phyloP scores from a whole-genome alignment of 768 basidiomycete genomes.

The Russula ochroleuca region DNA sequence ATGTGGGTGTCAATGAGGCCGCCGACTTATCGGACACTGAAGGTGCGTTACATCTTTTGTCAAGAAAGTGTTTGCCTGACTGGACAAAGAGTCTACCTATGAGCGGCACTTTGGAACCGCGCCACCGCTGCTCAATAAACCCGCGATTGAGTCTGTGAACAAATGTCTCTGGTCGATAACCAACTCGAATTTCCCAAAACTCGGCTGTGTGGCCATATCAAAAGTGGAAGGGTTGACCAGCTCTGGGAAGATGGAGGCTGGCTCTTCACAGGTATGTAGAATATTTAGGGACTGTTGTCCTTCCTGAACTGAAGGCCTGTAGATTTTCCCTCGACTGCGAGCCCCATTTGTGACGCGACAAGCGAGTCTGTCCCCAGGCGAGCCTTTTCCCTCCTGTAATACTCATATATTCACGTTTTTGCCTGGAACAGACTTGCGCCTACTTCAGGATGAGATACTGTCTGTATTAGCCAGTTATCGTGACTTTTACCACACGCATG shows the following conservation, averaged over 20 bases:
- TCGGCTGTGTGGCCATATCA: slow-evolving; percentile 54
- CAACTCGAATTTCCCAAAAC: slow-evolving; percentile 48
- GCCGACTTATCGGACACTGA: slow-evolving; percentile 22
- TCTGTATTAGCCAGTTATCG: slow-evolving; percentile 59
- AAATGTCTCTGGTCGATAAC: slow-evolving; percentile 52
- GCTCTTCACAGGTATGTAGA: slow-evolving; percentile 18
- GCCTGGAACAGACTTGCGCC: slow-evolving; percentile 41
- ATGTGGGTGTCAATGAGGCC: slow-evolving; percentile 14
- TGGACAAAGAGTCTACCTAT: slow-evolving; percentile 44
- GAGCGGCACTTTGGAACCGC: slow-evolving; percentile 70
- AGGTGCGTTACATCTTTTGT: slow-evolving; percentile 18
- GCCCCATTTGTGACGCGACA: slow-evolving; percentile 53
- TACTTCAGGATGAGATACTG: slow-evolving; percentile 65
- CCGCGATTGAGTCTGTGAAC: slow-evolving; percentile 50
- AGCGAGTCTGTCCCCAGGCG: slow-evolving; percentile 53
- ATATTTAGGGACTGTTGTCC: not conserved
- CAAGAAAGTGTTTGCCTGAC: not conserved
- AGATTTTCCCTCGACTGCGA: slow-evolving; percentile 58
- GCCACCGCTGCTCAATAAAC: slow-evolving; percentile 48
- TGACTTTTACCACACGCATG: slow-evolving; percentile 72
- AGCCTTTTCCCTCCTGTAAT: slow-evolving; percentile 19
- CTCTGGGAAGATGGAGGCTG: slow-evolving; percentile 6
- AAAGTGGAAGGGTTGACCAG: slow-evolving; percentile 40
- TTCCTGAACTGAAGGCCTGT: not conserved
- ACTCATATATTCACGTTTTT: not conserved